A percentile compares a stretch with the other conserved stretches of the same genome.
Evolutionary conservation across 805 yeast species (phyloP).

Genomic region (Blastobotrys terrestris): DNA sequence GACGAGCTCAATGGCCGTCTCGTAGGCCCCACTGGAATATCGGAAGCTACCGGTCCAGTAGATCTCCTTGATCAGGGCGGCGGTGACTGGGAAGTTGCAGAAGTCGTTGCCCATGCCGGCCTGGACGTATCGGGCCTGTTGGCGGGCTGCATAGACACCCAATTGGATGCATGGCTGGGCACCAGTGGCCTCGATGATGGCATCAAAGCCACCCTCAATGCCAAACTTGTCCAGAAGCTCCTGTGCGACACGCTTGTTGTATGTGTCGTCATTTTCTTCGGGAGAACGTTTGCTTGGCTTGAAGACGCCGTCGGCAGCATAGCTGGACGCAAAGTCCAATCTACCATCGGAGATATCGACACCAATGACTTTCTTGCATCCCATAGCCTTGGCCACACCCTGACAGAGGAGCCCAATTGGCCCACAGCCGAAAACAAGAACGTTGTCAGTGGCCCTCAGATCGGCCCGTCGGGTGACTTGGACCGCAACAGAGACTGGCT

Average conservation of each 20-base stretch:
- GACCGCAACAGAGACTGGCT: constrained; percentile 81
- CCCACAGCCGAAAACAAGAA: constrained; percentile 83
- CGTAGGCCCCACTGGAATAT: constrained; percentile 72
- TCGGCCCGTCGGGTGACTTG: constrained; percentile 27
- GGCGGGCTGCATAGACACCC: constrained; percentile 54
- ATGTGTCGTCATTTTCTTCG: constrained; percentile 42
- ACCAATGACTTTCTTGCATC: constrained; percentile 63
- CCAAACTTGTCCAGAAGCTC: constrained; percentile 27
- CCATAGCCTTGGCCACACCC: constrained; percentile 66
- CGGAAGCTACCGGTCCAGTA: constrained; percentile 71
- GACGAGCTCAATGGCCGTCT: constrained; percentile 61
- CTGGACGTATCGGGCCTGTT: constrained; percentile 73
- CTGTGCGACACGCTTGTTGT: constrained; percentile 29
- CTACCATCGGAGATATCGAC: constrained; percentile 66
- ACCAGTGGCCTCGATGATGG: constrained; percentile 80
- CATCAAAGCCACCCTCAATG: constrained; percentile 39
- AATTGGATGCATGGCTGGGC: constrained; percentile 67
- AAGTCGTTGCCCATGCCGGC: constrained; percentile 74
- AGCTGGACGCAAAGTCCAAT: constrained; percentile 55
- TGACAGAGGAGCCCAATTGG: constrained; percentile 78
- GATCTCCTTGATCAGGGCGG: constrained; percentile 45
- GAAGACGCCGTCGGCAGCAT: constrained; percentile 44
- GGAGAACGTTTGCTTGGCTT: constrained; percentile 35
- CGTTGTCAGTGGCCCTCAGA: constrained; percentile 48
- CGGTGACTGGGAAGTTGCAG: constrained; percentile 37